These are phyloP conservation scores for Bolboschoenoplectus hybrid DNA, from an alignment of 202 grass and related monocot species.

Conservation along the genomic window DNA sequence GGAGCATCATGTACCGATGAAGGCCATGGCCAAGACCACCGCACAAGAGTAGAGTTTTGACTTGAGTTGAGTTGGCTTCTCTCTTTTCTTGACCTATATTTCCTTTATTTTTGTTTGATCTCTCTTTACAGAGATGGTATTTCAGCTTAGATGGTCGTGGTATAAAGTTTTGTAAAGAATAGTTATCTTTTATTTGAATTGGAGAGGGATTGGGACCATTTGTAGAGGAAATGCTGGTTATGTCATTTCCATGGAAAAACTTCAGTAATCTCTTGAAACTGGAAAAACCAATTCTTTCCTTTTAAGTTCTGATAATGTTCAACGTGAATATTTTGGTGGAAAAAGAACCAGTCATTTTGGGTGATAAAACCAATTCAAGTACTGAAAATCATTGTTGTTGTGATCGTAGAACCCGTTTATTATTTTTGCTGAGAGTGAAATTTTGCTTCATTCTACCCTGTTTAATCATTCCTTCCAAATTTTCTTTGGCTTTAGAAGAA, in stretches of 20 bases:
- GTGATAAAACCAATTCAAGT: conserved; percentile 1
- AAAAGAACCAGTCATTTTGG: background rate
- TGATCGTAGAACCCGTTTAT: background rate
- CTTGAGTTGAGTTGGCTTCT: conserved; percentile 44
- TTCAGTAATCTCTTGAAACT: background rate
- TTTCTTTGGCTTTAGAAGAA: background rate
- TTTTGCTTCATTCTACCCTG: background rate
- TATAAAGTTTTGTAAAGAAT: conserved; percentile 25
- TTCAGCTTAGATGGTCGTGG: conserved; percentile 18
- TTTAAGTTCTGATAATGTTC: conserved; percentile 12
- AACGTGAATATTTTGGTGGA: background rate
- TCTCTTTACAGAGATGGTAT: conserved; percentile 33
- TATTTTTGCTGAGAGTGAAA: background rate
- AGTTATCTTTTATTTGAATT: conserved; percentile 41
- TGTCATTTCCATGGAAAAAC: conserved; percentile 7
- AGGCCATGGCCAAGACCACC: conserved; percentile 50
- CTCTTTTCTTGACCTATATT: conserved; percentile 18
- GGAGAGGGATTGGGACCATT: background rate
- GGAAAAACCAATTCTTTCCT: background rate
- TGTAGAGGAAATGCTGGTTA: conserved; percentile 4
- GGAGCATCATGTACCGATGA: conserved; percentile 59
- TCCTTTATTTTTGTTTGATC: conserved; percentile 21
- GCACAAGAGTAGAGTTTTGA: conserved; percentile 51
- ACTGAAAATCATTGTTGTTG: conserved; percentile 6
- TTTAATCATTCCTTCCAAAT: background rate